Conservation (phyloP, 345 rosid species). For the Eucalyptus microcorys region DNA sequence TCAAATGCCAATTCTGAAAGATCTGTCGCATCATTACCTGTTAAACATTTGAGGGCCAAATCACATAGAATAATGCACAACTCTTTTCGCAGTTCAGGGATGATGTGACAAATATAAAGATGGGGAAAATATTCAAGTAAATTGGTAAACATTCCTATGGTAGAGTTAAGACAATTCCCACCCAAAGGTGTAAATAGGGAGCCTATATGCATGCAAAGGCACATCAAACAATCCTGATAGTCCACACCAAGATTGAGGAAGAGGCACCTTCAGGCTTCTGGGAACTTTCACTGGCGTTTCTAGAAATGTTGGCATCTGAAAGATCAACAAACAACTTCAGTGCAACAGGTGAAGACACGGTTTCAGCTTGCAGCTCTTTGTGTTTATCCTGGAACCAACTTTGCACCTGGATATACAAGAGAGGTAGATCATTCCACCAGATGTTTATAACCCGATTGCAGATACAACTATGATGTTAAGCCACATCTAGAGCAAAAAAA, state of each 20-base stretch:
- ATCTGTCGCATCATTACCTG: neutral
- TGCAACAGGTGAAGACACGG: slow-evolving; percentile 5
- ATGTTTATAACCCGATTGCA: neutral
- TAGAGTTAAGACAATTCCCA: neutral
- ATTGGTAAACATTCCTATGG: neutral
- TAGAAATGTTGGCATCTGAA: slow-evolving; percentile 6
- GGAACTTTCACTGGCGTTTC: neutral
- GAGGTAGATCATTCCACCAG: neutral
- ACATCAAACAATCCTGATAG: neutral
- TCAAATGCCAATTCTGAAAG: slow-evolving; percentile 53
- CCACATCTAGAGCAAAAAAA: neutral
- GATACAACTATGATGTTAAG: neutral
- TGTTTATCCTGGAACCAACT: slow-evolving; percentile 54
- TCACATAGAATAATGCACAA: neutral
- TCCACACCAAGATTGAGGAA: neutral
- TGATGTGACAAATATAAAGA: neutral
- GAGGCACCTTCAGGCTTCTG: slow-evolving; percentile 32
- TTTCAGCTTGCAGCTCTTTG: slow-evolving; percentile 5
- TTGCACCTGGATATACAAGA: slow-evolving; percentile 34
- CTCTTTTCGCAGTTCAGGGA: neutral
- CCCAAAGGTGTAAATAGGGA: neutral
- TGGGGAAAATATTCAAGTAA: neutral
- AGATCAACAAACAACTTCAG: slow-evolving; percentile 26
- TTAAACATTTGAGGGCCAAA: neutral
- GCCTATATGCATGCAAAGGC: neutral